phyloP scores from a whole-genome alignment of 345 rosid genomes.

The Lagerstroemia speciosa region DNA sequence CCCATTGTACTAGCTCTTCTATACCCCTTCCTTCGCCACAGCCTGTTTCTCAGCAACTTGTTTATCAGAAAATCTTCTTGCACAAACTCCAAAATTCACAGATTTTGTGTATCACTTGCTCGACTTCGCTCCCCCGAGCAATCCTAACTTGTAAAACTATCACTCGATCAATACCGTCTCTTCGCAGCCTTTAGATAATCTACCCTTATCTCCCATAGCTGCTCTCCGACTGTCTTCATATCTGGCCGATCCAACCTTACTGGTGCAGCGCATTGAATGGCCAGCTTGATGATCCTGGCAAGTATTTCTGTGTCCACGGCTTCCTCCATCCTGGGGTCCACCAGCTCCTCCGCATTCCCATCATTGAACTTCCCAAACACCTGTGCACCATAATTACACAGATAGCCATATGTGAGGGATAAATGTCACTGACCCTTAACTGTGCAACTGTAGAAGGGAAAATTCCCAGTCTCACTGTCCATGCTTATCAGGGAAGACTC shows the following conservation, averaged over 20 bases:
- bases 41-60: no score
- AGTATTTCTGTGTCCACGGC: constrained; percentile 36
- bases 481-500: background rate
- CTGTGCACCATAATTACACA: constrained; percentile 25
- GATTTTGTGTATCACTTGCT: background rate
- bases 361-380: constrained; percentile 62
- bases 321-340: constrained; percentile 63
- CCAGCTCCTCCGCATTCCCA: constrained; percentile 40
- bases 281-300: constrained; percentile 59
- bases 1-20: background rate
- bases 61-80: background rate
- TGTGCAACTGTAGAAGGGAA: background rate
- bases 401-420: background rate
- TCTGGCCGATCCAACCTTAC: constrained; percentile 62
- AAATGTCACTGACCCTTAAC: background rate
- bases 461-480: background rate
- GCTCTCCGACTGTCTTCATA: constrained; percentile 75
- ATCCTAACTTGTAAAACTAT: background rate
- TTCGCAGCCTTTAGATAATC: constrained; percentile 45
- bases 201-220: constrained; percentile 83
- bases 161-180: constrained; percentile 12
- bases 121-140: background rate
- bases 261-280: constrained; percentile 88
- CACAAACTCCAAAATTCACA: background rate
- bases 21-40: background rate